Evolutionary conservation across 179 eudicot genomes (phyloP).

Genomic region (Amaranthus tricolor): DNA sequence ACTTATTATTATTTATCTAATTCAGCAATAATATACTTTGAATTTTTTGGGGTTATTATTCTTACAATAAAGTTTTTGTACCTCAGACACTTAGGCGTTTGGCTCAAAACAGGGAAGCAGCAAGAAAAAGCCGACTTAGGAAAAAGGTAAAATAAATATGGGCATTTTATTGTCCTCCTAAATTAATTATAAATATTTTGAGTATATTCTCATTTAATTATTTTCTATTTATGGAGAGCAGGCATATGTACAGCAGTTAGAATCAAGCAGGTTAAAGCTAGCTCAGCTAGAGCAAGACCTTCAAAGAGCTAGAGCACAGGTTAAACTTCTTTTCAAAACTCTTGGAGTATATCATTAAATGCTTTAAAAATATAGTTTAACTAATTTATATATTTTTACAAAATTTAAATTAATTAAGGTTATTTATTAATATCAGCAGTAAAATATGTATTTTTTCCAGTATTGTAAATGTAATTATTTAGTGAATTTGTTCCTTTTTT

Average conservation of each 20-base stretch:
- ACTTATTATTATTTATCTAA: background rate
- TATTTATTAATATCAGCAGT: background rate
- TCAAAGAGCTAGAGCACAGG: conserved; percentile 92
- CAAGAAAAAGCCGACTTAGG: conserved; percentile 87
- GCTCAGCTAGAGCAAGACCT: conserved; percentile 88
- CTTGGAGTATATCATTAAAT: no score
- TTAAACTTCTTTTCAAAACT: conserved; percentile 6
- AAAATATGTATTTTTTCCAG: background rate
- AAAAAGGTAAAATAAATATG: conserved; percentile 53
- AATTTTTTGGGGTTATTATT: background rate
- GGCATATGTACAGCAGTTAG: conserved; percentile 98
- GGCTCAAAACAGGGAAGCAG: conserved; percentile 99
- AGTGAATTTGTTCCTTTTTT: conserved; percentile 14
- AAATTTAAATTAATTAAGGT: background rate
- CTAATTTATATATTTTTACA: no score
- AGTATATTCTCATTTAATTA: background rate
- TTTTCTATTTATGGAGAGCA: conserved; percentile 25
- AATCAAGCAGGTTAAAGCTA: conserved; percentile 82
- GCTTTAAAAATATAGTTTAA: no score
- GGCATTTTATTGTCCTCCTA: no score
- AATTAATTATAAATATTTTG: background rate
- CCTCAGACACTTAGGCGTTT: conserved; percentile 79
- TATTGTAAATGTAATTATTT: background rate
- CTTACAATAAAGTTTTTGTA: background rate
- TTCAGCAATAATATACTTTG: background rate